Evolutionary conservation across 1,139 yeast species (phyloP).

Genomic region (Suhomyces panamericanus): DNA sequence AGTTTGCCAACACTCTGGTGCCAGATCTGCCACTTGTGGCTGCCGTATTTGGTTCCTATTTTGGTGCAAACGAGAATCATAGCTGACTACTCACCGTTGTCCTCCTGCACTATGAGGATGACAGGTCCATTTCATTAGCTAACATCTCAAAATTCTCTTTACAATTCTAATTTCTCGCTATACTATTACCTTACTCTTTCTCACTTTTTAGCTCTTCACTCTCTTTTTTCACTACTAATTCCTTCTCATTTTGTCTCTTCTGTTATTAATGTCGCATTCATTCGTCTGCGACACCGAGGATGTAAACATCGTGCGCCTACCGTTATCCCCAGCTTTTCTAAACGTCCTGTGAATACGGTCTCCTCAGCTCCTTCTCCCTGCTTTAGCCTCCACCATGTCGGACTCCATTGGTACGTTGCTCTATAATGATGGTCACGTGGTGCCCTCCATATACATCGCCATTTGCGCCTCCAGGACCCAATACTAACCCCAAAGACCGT

Average conservation of each 20-base stretch:
- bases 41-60: conserved; percentile 84
- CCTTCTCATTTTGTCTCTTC: neutral
- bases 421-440: neutral
- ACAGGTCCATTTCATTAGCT: conserved; percentile 67
- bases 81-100: conserved; percentile 76
- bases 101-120: conserved; percentile 6
- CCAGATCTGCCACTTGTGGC: conserved; percentile 42
- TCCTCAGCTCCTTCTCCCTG: neutral
- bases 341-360: neutral
- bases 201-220: too few relatives aligned
- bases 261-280: neutral
- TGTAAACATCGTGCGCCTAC: too few relatives aligned
- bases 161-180: too few relatives aligned
- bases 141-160: too few relatives aligned
- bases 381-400: conserved; percentile 27
- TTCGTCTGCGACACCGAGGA: neutral
- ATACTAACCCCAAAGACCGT: conserved; percentile 47
- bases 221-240: neutral
- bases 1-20: conserved; percentile 51
- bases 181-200: too few relatives aligned
- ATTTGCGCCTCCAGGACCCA: too few relatives aligned
- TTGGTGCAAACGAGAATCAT: conserved; percentile 87
- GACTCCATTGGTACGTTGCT: conserved; percentile 47
- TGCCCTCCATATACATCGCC: too few relatives aligned
- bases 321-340: conserved; percentile 2